Base-by-base conservation (phyloP, 108 stramenopile genomes). In the Fragilariopsis cylindrus region DNA sequence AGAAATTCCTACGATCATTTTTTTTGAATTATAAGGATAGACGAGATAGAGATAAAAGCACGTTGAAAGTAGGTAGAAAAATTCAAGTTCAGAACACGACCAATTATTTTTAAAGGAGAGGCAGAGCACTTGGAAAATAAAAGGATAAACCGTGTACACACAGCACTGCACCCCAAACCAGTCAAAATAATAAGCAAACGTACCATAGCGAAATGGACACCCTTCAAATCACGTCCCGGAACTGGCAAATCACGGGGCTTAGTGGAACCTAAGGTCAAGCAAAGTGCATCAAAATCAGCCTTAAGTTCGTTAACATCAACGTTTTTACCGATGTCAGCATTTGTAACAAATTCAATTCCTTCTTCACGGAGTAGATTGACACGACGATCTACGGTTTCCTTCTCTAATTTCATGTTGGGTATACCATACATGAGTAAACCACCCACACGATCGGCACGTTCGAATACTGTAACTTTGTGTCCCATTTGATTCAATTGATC, bases 371-470 rank as follows among this genome's bases (percentile, higher is more conserved):
- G 90, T 41, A 97, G 80, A 71, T 97, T 92, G 19, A 97, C 93
- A 54, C 98, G 89, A 62, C 97, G 93, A 72, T 96, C 90, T 43
- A 98, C 97, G 5, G 94, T 97, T 57, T 96, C 94, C 89, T 98
- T 97, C 76, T 97, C 96, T 57, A 98, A 87, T 80, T 98, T 98
- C 96, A 96, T 97, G 89, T 98, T 98, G 42, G 98, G 98, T 75
- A 98, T 98, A 44, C 98, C 98, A 76, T 97, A 98, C 94, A 97
- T 97, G 69, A 98, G 84, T 40, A 98, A 82, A n/a, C 97, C 98
- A 40, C 98, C 98, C 68, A 97, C 77, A 56, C 96, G 89, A 85
- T 98, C 98, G 60, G 95, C 93, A 19, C 98, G 91, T 81, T 95
- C 93, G 73, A 91, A 97, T 7, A 97, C 96, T 16, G 98, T 97